phyloP scores from a whole-genome alignment of 306 rosid genomes.

The Amphicarpaea edgeworthii region DNA sequence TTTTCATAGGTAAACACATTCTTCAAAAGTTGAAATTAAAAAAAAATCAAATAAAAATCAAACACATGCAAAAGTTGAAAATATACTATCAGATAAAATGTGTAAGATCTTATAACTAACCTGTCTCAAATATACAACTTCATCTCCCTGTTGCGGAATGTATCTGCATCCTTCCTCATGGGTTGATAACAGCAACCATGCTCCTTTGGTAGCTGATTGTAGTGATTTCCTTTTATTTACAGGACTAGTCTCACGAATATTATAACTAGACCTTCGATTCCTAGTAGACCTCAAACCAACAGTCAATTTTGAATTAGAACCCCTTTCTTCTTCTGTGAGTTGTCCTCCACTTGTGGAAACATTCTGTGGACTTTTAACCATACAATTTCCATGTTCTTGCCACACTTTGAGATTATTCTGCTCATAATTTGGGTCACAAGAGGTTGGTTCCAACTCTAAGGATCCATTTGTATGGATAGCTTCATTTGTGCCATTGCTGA shows the following conservation, averaged over 20 bases:
- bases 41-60: background rate
- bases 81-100: slow-evolving; percentile 21
- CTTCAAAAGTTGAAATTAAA: slow-evolving; percentile 25
- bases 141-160: slow-evolving; percentile 96
- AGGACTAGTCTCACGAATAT: slow-evolving; percentile 63
- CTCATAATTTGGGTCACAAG: slow-evolving; percentile 52
- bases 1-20: slow-evolving; percentile 39
- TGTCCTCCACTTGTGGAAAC: slow-evolving; percentile 56
- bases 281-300: slow-evolving; percentile 92
- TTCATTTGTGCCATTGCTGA: slow-evolving; percentile 56
- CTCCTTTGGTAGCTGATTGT: slow-evolving; percentile 67
- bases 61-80: slow-evolving; percentile 8
- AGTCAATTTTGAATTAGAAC: slow-evolving; percentile 73
- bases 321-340: slow-evolving; percentile 63
- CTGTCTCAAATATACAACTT: slow-evolving; percentile 94
- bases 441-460: slow-evolving; percentile 55
- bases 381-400: slow-evolving; percentile 59
- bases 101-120: slow-evolving; percentile 50
- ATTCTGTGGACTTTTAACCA: slow-evolving; percentile 56
- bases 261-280: slow-evolving; percentile 70
- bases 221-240: slow-evolving; percentile 62
- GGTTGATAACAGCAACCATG: slow-evolving; percentile 83
- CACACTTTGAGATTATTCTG: slow-evolving; percentile 50
- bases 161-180: slow-evolving; percentile 93
- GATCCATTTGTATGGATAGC: slow-evolving; percentile 58